phyloP scores from a whole-genome alignment of 345 rosid species.

The Eucalyptus urophylla region DNA sequence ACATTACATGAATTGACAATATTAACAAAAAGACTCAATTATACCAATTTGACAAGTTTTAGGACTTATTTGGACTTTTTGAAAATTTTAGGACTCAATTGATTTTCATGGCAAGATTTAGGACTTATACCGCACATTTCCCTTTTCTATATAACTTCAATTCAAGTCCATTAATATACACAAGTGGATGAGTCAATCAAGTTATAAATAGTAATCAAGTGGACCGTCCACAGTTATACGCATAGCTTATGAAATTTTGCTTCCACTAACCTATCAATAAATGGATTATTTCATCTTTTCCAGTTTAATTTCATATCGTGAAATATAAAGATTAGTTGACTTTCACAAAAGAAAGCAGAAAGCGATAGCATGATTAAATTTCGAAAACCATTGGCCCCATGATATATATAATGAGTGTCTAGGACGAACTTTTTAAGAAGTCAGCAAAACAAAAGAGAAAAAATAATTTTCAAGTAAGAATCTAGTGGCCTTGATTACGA shows the following conservation, averaged over 20 bases:
- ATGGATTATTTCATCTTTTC: background rate
- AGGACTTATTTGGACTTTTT: no score
- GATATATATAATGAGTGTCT: background rate
- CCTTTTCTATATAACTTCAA: background rate
- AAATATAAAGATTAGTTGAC: background rate
- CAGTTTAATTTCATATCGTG: background rate
- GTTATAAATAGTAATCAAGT: background rate
- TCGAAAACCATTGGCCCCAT: background rate
- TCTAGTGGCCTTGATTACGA: background rate
- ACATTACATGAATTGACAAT: no score
- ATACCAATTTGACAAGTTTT: no score
- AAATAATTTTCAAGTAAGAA: background rate
- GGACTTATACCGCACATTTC: accelerated
- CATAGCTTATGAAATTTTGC: background rate
- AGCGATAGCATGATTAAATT: background rate
- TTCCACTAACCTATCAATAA: background rate
- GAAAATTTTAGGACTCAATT: no score
- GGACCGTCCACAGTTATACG: background rate
- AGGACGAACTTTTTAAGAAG: background rate
- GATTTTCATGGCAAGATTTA: no score
- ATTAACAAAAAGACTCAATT: no score
- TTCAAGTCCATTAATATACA: background rate
- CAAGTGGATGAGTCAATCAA: background rate
- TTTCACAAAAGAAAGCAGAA: background rate
- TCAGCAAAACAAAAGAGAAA: background rate